Evolutionary conservation across 805 yeast genomes (phyloP).

Genomic region (Nematodospora valgi): DNA sequence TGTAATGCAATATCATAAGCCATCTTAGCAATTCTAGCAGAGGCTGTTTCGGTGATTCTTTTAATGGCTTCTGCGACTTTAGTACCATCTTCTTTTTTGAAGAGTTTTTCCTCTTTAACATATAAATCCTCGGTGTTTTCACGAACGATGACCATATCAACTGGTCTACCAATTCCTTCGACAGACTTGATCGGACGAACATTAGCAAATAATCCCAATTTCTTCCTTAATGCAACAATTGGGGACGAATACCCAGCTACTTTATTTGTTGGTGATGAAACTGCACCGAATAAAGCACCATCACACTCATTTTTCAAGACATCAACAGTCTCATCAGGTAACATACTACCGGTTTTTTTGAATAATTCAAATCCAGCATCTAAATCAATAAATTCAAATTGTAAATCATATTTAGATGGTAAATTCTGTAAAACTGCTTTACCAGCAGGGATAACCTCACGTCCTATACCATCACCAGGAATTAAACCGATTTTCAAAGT

Average conservation of each 20-base stretch:
- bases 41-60: conserved; percentile 87
- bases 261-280: conserved; percentile 88
- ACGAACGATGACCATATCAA: conserved; percentile 96
- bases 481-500: conserved; percentile 59
- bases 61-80: conserved; percentile 96
- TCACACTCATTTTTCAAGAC: conserved; percentile 78
- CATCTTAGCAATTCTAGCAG: conserved; percentile 80
- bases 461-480: conserved; percentile 98
- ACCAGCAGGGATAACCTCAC: conserved; percentile 98
- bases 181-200: conserved; percentile 97
- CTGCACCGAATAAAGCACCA: conserved; percentile 98
- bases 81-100: conserved; percentile 73
- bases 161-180: conserved; percentile 79
- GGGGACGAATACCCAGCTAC: conserved; percentile 98
- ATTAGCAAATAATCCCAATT: conserved; percentile 90
- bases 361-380: conserved; percentile 95
- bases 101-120: conserved; percentile 86
- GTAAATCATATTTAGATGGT: conserved; percentile 69
- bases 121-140: conserved; percentile 98
- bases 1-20: conserved; percentile 91
- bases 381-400: conserved; percentile 81
- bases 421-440: conserved; percentile 79
- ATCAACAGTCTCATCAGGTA: conserved; percentile 89
- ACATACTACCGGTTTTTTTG: conserved; percentile 91
- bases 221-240: conserved; percentile 96